A percentile compares a stretch with the other conserved stretches of the same genome.
phyloP scores from a whole-genome alignment of 2,329 filamentous ascomycete genomes.

The Tolypocladium sp. region DNA sequence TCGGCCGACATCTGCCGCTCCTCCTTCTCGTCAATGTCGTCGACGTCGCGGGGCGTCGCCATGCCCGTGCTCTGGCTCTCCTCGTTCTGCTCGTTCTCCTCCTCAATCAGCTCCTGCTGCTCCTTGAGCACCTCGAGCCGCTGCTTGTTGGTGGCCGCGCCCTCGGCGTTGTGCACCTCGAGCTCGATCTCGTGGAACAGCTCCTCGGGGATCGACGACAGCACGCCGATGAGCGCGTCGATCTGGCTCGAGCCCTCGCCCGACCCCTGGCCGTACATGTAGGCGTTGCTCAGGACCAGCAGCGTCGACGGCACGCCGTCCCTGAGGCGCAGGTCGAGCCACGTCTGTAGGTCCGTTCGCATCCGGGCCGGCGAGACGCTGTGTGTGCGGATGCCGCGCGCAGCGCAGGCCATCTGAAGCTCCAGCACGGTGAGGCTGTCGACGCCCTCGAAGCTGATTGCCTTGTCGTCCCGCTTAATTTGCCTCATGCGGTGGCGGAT shows the following conservation, averaged over 20 bases:
- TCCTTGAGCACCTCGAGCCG: conserved; percentile 96
- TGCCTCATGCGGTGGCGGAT: conserved; percentile 97
- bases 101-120: conserved; percentile 94
- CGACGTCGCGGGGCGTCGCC: conserved; percentile 70
- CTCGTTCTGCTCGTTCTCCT: conserved; percentile 89
- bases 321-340: conserved; percentile 87
- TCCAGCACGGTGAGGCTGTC: conserved; percentile 89
- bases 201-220: conserved; percentile 93
- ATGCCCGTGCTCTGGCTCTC: conserved; percentile 68
- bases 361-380: conserved; percentile 83
- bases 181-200: conserved; percentile 99
- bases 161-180: conserved; percentile 93
- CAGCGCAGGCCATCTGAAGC: conserved; percentile 84
- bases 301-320: conserved; percentile 95
- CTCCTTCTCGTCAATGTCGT: conserved; percentile 93
- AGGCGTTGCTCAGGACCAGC: conserved; percentile 91
- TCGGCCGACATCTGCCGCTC: conserved; percentile 51
- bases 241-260: conserved; percentile 86
- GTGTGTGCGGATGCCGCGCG: conserved; percentile 85
- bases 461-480: conserved; percentile 95
- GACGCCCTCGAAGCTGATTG: conserved; percentile 89
- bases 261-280: conserved; percentile 87
- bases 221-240: conserved; percentile 81
- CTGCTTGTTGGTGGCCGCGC: conserved; percentile 97
- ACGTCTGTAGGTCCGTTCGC: conserved; percentile 82